Evolutionary conservation across 1,139 yeast species (phyloP).

Genomic region (Lipomyces yarrowii): DNA sequence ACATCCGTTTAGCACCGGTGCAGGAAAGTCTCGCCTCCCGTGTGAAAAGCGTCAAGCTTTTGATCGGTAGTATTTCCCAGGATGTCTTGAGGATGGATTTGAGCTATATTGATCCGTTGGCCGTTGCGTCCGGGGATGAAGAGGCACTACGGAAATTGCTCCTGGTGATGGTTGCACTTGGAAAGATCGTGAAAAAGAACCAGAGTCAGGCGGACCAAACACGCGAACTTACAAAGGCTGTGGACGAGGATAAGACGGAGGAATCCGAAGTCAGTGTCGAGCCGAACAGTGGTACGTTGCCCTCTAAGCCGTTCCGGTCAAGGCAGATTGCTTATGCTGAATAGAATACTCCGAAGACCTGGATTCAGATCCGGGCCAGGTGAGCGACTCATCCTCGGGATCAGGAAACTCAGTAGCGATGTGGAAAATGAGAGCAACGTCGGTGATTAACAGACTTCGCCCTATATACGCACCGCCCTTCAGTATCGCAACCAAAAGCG

Average conservation of each 20-base stretch:
- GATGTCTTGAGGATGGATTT: constrained; percentile 19
- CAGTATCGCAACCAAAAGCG: not conserved
- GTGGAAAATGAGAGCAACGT: not conserved
- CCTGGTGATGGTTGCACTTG: constrained; percentile 18
- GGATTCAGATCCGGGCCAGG: constrained; percentile 7
- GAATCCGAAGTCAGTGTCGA: constrained; percentile 16
- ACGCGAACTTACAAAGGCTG: not conserved
- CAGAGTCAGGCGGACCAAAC: not conserved
- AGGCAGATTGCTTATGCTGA: not conserved
- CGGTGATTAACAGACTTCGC: not conserved
- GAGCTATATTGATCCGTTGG: constrained; percentile 24
- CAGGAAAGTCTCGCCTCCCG: constrained; percentile 17
- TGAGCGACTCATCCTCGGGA: constrained; percentile 2
- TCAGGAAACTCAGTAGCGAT: not conserved
- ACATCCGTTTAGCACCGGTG: constrained; percentile 8
- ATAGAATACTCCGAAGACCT: constrained; percentile 4
- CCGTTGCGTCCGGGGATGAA: constrained; percentile 16
- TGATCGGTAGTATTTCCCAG: constrained; percentile 22
- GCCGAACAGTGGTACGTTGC: constrained; percentile 18
- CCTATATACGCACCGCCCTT: not conserved
- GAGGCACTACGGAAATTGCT: constrained; percentile 13
- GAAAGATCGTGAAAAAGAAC: constrained; percentile 12
- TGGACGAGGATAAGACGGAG: not conserved
- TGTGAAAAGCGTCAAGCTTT: constrained; percentile 15
- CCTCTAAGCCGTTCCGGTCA: not conserved